phyloP scores from a whole-genome alignment of 2,329 filamentous ascomycete genomes.

The Penicillium psychrosexuale region DNA sequence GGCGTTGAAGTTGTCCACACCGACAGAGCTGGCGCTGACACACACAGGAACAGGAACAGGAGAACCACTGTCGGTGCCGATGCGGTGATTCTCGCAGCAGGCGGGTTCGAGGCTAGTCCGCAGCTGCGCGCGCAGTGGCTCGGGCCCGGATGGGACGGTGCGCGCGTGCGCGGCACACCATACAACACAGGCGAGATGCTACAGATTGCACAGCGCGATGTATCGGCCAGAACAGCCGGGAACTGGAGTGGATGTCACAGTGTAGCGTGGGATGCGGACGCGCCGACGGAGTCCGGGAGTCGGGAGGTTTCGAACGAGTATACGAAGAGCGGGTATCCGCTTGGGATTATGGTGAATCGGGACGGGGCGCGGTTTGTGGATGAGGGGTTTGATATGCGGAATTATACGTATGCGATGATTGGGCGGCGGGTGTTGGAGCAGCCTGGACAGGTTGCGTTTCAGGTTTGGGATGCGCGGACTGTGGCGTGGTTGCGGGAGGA shows the following conservation, averaged over 20 bases:
- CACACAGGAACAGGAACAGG: not conserved
- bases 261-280: constrained; percentile 63
- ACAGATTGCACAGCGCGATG: constrained; percentile 51
- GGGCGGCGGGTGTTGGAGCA: constrained; percentile 61
- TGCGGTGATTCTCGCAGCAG: constrained; percentile 45
- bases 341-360: constrained; percentile 63
- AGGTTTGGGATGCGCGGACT: constrained; percentile 59
- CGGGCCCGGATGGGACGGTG: constrained; percentile 62
- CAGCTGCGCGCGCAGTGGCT: constrained; percentile 54
- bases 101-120: constrained; percentile 63
- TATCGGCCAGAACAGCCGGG: constrained; percentile 53
- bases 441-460: constrained; percentile 58
- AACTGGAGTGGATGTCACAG: constrained; percentile 65
- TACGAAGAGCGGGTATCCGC: constrained; percentile 66
- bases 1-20: constrained; percentile 19
- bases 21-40: not conserved
- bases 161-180: constrained; percentile 60
- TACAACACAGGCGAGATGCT: constrained; percentile 62
- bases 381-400: constrained; percentile 62
- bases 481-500: constrained; percentile 56
- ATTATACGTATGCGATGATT: constrained; percentile 67
- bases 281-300: constrained; percentile 55
- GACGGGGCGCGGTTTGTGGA: constrained; percentile 62
- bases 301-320: constrained; percentile 62
- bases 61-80: constrained; percentile 17